Percentiles rank a stretch among this genome's conserved stretches.
Conservation (phyloP, 2,329 filamentous ascomycete genomes). For the Paecilomyces sp. region DNA sequence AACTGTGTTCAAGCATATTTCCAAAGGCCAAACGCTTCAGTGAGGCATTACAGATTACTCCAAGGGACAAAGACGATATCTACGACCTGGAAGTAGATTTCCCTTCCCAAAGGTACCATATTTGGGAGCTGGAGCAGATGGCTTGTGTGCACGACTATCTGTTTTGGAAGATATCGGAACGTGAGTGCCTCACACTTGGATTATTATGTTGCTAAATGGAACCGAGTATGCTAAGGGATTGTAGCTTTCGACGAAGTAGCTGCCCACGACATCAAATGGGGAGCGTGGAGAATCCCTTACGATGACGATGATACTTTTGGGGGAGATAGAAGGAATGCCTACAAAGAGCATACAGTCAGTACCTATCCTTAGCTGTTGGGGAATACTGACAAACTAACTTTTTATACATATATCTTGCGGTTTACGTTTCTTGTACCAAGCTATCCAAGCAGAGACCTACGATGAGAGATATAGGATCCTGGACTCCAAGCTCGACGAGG, state of each 20-base stretch:
- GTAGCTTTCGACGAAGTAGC: no score
- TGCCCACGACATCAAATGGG: no score
- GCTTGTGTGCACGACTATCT: no score
- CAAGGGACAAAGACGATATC: background rate
- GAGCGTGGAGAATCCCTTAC: no score
- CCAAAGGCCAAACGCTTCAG: background rate
- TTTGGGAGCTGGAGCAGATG: no score
- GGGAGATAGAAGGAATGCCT: background rate
- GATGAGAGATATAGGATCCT: background rate
- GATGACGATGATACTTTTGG: background rate
- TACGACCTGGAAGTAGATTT: background rate
- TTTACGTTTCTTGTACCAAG: background rate
- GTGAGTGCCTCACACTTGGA: no score
- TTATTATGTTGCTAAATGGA: no score
- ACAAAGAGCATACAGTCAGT: background rate
- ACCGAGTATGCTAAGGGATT: no score
- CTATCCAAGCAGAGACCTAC: background rate
- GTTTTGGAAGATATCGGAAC: no score
- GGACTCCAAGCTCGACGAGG: background rate
- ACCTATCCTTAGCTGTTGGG: background rate
- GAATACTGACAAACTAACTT: background rate
- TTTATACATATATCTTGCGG: background rate
- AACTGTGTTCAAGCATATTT: background rate
- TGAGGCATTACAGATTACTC: background rate
- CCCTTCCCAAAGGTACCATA: background rate